phyloP scores from a whole-genome alignment of 441 rosid species.

The Pelargonium australe region DNA sequence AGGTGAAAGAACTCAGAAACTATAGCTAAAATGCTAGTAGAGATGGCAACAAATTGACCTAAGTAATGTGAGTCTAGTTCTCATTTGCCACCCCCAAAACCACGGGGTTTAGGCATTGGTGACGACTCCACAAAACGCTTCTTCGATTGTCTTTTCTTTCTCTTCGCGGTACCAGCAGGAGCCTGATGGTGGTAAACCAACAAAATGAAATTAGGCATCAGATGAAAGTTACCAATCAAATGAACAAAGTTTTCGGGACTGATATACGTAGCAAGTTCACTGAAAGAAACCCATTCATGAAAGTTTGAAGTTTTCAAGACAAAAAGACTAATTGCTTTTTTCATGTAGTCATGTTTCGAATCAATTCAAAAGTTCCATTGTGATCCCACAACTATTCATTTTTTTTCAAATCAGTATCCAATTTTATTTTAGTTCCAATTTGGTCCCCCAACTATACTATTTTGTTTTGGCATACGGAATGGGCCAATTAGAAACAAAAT shows the following conservation, averaged over 20 bases:
- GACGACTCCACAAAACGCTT: neutral
- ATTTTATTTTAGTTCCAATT: too few relatives aligned
- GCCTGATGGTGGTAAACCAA: conserved; percentile 36
- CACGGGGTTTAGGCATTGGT: too few relatives aligned
- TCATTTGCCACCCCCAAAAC: too few relatives aligned
- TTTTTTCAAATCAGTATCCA: too few relatives aligned
- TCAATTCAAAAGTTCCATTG: neutral
- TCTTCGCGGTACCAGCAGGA: conserved; percentile 85
- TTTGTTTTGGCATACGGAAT: too few relatives aligned
- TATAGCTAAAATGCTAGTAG: too few relatives aligned
- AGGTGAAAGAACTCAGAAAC: too few relatives aligned
- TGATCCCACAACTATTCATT: too few relatives aligned
- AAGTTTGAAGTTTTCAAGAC: neutral
- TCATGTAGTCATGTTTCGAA: neutral
- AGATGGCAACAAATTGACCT: too few relatives aligned
- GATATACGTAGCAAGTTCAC: neutral
- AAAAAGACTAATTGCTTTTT: neutral
- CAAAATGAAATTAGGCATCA: neutral
- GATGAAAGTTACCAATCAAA: neutral
- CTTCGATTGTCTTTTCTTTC: conserved; percentile 53
- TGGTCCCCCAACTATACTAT: too few relatives aligned
- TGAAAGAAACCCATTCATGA: neutral
- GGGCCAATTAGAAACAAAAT: too few relatives aligned
- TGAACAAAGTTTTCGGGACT: neutral
- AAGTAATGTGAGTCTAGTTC: too few relatives aligned